Base-by-base conservation (phyloP, 148 eudicot species). In the Cornus controversa region DNA sequence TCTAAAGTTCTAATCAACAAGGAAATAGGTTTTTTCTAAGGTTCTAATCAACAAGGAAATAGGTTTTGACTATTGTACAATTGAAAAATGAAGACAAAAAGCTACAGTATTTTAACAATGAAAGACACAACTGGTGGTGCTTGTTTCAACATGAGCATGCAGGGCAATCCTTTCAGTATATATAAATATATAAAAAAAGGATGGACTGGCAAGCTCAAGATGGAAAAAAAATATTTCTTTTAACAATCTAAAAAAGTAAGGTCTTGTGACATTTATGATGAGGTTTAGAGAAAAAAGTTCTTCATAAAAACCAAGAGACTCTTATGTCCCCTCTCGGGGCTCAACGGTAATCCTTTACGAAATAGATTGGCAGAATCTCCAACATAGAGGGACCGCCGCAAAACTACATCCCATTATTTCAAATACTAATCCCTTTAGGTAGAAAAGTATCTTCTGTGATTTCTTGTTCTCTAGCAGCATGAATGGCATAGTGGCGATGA, bases 281-380 rank as follows among this genome's bases (percentile, higher is more conserved):
- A 47, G 62, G 20, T 20, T 1, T 27, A 74, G 7, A 67, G n/a
- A 47, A 70, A 36, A 54, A 22, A 54, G 15, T 18, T 54, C 18
- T 54, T 18, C 62, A 54, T 18, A 54, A 54, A 54, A 31, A 10
- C 20, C 5, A 54, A 14, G 62, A 54, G 16, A 10, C 34, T 31
- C 34, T 16, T 54, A 5, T 14, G 16, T 54, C 62, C 90, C 89
- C 99, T 45, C 50, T 8, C 62, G 86, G 97, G 94, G 86, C 93
- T 96, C 63, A 96, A 96, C 82, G 90, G 97, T 77, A 96, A 94
- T 36, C n/a, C 97, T 96, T 89, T 93, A 93, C 28, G 97, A 97
- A 79, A 96, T 95, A 87, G 94, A 96, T 85, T 95, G 97, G 76
- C 99, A 95, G 77, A 95, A 95, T 71, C 93, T 91, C 74, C 94